These are phyloP conservation scores for Typha latifolia DNA, from an alignment of 176 grass and related monocot genomes.

Conservation along the genomic window DNA sequence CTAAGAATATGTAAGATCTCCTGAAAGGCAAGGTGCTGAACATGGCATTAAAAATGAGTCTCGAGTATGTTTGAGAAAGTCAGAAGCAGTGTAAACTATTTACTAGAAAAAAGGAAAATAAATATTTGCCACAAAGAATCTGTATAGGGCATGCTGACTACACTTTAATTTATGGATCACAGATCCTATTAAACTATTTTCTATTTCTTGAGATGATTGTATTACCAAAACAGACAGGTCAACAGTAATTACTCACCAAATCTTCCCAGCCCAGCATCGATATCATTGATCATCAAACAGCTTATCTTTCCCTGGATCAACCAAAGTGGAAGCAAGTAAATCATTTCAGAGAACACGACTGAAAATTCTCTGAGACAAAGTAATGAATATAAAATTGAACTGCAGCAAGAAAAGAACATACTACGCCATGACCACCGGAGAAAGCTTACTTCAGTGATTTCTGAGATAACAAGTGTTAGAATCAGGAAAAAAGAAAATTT, in stretches of 20 bases:
- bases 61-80: not conserved
- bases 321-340: not conserved
- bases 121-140: not conserved
- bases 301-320: slow-evolving; percentile 79
- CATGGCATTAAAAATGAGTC: not conserved
- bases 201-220: not conserved
- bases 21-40: not conserved
- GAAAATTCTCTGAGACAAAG: not conserved
- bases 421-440: not conserved
- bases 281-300: slow-evolving; percentile 98
- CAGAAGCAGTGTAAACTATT: not conserved
- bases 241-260: slow-evolving; percentile 47
- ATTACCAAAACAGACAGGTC: not conserved
- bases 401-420: not conserved
- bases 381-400: not conserved
- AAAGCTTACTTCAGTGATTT: not conserved
- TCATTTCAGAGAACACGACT: not conserved
- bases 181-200: not conserved
- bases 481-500: no score
- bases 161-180: no score
- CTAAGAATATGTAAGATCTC: not conserved
- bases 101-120: not conserved
- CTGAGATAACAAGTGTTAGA: no score
- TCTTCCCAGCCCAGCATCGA: slow-evolving; percentile 95
- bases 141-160: no score